Conservation (phyloP, 108 stramenopile species). For the Seminavis robusta region DNA sequence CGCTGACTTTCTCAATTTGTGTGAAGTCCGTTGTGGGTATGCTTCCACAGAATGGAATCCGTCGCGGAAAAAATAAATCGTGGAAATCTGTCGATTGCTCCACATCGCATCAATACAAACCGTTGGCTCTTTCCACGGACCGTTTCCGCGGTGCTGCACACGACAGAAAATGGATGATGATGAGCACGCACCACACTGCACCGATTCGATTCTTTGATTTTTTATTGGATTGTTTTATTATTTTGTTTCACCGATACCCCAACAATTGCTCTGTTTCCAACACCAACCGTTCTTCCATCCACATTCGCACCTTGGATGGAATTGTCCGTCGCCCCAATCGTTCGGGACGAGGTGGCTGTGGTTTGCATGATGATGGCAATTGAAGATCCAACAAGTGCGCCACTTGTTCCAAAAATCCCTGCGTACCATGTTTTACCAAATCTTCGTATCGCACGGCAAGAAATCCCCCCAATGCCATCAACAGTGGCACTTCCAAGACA, state of each 20-base stretch:
- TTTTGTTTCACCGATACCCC: constrained; percentile 1
- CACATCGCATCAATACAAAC: no score
- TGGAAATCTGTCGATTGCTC: no score
- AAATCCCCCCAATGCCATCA: constrained; percentile 14
- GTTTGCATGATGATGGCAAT: constrained; percentile 1
- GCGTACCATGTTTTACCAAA: constrained; percentile 41
- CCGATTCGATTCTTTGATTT: no score
- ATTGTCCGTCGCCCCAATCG: background rate
- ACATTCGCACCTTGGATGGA: background rate
- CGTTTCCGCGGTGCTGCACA: no score
- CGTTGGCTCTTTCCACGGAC: no score
- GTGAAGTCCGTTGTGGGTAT: no score
- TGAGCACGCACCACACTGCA: no score
- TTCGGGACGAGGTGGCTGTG: background rate
- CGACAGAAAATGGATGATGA: no score
- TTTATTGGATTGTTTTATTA: no score
- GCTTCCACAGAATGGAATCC: no score
- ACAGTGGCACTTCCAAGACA: constrained; percentile 9
- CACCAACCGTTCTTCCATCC: background rate
- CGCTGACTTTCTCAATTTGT: no score
- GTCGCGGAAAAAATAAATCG: no score
- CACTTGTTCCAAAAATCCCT: constrained; percentile 35
- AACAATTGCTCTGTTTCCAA: constrained; percentile 2
- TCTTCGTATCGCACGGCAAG: constrained; percentile 54
- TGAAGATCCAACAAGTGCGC: constrained; percentile 39